Percentiles rank a stretch among this genome's conserved stretches.
phyloP scores from a whole-genome alignment of 257 asterid genomes.

The Cruciata laevipes region DNA sequence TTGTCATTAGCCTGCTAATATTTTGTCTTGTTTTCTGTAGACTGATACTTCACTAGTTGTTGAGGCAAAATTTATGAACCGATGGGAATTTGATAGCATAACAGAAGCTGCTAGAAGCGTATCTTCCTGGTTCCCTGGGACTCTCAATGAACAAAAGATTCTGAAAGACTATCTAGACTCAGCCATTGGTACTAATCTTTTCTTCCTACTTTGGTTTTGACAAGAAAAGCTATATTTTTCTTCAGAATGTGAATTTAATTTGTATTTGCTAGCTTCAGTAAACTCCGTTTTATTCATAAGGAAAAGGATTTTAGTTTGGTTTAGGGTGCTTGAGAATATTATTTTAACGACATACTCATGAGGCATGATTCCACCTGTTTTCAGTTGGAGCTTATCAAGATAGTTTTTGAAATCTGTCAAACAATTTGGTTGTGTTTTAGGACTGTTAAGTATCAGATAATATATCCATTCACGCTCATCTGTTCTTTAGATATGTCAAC shows the following conservation, averaged over 20 bases:
- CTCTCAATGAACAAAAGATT: constrained; percentile 45
- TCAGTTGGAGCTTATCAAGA: neutral
- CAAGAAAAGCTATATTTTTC: neutral
- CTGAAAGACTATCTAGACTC: constrained; percentile 62
- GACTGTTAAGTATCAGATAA: neutral
- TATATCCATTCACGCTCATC: neutral
- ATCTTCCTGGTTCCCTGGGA: constrained; percentile 80
- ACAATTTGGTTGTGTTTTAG: neutral
- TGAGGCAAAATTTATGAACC: constrained; percentile 81
- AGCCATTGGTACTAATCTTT: constrained; percentile 40
- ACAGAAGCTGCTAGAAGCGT: constrained; percentile 61
- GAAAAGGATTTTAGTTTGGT: neutral
- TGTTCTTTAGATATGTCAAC: neutral
- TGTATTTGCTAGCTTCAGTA: too few relatives aligned
- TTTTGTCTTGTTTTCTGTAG: constrained; percentile 27
- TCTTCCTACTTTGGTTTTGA: neutral
- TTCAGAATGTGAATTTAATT: neutral
- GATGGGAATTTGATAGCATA: constrained; percentile 97
- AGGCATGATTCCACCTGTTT: neutral
- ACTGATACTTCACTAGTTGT: constrained; percentile 89
- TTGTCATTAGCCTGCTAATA: constrained; percentile 3
- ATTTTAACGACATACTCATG: neutral
- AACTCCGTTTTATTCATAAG: neutral
- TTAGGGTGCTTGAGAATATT: neutral
- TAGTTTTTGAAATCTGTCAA: neutral